Conservation (phyloP, 129 eudicot genomes). For the Escallonia rubra region DNA sequence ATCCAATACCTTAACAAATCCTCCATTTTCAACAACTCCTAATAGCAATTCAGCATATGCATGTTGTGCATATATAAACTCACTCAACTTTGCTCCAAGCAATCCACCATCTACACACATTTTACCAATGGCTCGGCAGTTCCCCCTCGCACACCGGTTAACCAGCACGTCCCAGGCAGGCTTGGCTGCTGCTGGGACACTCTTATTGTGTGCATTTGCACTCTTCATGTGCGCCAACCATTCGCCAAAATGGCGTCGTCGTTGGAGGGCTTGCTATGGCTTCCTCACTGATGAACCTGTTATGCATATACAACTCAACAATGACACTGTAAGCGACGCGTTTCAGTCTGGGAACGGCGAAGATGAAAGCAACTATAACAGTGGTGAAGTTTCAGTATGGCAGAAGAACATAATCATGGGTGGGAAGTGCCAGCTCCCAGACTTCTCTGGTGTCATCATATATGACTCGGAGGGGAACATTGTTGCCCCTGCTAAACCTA, state of each 20-base stretch:
- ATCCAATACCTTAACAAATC: constrained; percentile 35
- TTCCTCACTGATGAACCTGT: constrained; percentile 44
- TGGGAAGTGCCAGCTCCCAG: constrained; percentile 85
- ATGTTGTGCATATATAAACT: constrained; percentile 4
- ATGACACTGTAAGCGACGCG: constrained; percentile 26
- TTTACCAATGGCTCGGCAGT: constrained; percentile 52
- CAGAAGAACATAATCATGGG: constrained; percentile 93
- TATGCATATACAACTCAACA: constrained; percentile 57
- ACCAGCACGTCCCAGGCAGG: constrained; percentile 31
- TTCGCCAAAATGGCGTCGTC: constrained; percentile 42
- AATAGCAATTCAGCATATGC: constrained; percentile 6
- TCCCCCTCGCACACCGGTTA: constrained; percentile 17
- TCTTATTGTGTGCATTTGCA: constrained; percentile 51
- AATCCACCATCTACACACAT: constrained; percentile 2
- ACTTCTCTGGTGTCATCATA: constrained; percentile 79
- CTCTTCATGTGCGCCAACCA: constrained; percentile 61
- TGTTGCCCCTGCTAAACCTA: constrained; percentile 46
- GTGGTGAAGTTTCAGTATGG: constrained; percentile 59
- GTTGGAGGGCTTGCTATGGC: constrained; percentile 47
- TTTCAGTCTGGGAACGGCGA: constrained; percentile 30
- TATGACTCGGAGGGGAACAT: constrained; percentile 66
- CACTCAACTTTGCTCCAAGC: constrained; percentile 10
- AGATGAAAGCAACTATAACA: constrained; percentile 26
- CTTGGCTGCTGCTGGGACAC: constrained; percentile 33
- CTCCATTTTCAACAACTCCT: constrained; percentile 25